Conservation (phyloP, 208 protist species). For the Crithidia expoeki region DNA sequence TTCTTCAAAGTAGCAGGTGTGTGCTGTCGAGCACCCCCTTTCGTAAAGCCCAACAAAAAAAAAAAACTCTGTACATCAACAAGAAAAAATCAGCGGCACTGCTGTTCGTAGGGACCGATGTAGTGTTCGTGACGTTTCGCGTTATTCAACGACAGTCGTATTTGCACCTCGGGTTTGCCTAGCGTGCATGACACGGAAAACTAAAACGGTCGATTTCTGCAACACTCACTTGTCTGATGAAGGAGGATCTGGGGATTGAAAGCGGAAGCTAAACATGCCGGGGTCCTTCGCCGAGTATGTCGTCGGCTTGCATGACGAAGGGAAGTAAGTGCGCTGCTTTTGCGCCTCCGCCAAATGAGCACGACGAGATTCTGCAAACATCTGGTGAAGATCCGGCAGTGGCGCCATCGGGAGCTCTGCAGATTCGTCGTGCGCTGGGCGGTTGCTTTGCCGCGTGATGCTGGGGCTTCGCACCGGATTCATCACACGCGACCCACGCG, state of each 20-base stretch:
- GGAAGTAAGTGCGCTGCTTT: conserved; percentile 52
- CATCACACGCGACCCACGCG: conserved; percentile 13
- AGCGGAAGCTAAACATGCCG: conserved; percentile 69
- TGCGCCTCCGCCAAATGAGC: conserved; percentile 61
- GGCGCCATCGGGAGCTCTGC: not conserved
- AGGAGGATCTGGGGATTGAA: conserved; percentile 31
- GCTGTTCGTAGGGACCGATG: too few species aligned
- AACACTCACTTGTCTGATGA: not conserved
- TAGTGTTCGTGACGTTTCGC: not conserved
- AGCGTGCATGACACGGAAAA: too few species aligned
- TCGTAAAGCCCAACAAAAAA: not conserved
- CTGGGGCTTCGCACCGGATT: not conserved
- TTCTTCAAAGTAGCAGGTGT: conserved; percentile 1
- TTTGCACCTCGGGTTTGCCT: too few species aligned
- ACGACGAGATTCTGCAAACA: conserved; percentile 71
- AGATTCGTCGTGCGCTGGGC: not conserved
- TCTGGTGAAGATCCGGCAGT: conserved; percentile 61
- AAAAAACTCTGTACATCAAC: not conserved
- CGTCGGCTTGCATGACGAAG: conserved; percentile 29
- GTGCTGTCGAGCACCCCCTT: not conserved
- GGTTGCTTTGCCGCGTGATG: not conserved
- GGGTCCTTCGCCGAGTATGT: conserved; percentile 52
- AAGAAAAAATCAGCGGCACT: too few species aligned
- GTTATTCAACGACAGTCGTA: too few species aligned
- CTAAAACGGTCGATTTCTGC: too few species aligned